Evolutionary conservation across 305 asterid genomes (phyloP).

Genomic region (Fraxinus xanthoxyloides): DNA sequence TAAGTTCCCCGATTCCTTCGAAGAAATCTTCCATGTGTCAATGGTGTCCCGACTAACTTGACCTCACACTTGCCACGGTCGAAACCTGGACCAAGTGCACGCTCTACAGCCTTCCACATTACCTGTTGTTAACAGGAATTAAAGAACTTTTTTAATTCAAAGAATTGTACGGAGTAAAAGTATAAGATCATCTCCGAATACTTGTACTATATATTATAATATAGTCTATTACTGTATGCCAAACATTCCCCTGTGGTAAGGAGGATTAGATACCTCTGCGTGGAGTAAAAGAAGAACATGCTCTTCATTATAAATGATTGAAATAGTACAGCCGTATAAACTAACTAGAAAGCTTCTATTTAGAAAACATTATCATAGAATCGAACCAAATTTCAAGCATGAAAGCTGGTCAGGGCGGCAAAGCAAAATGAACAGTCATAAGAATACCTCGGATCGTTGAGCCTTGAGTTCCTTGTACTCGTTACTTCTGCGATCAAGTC

Average conservation of each 20-base stretch:
- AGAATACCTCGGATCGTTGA: constrained; percentile 75
- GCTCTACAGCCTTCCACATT: constrained; percentile 93
- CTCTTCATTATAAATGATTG: too few relatives aligned
- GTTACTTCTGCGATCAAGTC: constrained; percentile 74
- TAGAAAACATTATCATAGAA: not conserved
- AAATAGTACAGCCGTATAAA: not conserved
- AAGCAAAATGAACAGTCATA: not conserved
- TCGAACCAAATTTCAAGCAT: not conserved
- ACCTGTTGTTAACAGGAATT: constrained; percentile 46
- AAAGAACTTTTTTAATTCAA: not conserved
- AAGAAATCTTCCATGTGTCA: constrained; percentile 80
- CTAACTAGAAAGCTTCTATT: not conserved
- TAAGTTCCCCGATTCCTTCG: constrained; percentile 79
- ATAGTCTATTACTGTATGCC: not conserved
- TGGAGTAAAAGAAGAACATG: not conserved
- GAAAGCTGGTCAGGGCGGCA: not conserved
- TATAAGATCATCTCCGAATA: not conserved
- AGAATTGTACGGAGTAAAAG: not conserved
- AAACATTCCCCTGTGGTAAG: not conserved
- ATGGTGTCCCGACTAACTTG: constrained; percentile 80
- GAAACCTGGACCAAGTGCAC: constrained; percentile 76
- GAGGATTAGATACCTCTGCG: not conserved
- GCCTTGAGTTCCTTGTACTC: constrained; percentile 91
- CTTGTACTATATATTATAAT: too few relatives aligned
- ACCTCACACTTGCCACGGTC: constrained; percentile 78